Percentiles rank a stretch among this genome's conserved stretches.
These are phyloP conservation scores for Boletus reticulatus DNA, from an alignment of 768 basidiomycete species.

Conservation along the genomic window DNA sequence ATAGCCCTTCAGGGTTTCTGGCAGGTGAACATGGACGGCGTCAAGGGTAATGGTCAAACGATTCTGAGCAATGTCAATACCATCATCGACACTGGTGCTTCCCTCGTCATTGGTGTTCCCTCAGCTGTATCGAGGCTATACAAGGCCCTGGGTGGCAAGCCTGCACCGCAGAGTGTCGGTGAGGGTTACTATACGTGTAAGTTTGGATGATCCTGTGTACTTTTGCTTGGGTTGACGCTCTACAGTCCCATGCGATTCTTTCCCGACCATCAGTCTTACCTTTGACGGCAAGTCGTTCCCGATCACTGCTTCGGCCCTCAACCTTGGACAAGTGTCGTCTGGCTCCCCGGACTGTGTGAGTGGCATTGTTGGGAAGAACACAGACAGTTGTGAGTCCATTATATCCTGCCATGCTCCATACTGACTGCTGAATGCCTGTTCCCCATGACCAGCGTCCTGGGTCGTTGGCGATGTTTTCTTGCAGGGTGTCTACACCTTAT, in stretches of 20 bases:
- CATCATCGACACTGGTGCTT: constrained; percentile 23
- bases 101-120: constrained; percentile 5
- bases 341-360: constrained; percentile 31
- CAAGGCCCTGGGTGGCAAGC: constrained; percentile 1
- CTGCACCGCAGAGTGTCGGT: constrained; percentile 9
- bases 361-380: constrained; percentile 21
- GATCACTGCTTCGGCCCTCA: constrained; percentile 32
- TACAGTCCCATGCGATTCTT: constrained; percentile 28
- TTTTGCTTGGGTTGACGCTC: not conserved
- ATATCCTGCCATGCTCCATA: not conserved
- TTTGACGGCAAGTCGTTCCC: constrained; percentile 37
- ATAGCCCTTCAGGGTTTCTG: constrained; percentile 8
- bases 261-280: constrained; percentile 30
- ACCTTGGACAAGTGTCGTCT: constrained; percentile 32
- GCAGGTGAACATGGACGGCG: constrained; percentile 11
- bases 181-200: constrained; percentile 32
- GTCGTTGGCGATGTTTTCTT: constrained; percentile 40
- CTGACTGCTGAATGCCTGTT: not conserved
- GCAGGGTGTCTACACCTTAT: constrained; percentile 39
- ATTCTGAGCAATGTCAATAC: constrained; percentile 3
- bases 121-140: not conserved
- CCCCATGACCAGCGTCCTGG: constrained; percentile 21
- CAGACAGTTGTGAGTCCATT: not conserved
- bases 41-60: not conserved
- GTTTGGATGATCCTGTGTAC: not conserved